phyloP scores from a whole-genome alignment of 177 flowering plant species.

The Telopea speciosissima region DNA sequence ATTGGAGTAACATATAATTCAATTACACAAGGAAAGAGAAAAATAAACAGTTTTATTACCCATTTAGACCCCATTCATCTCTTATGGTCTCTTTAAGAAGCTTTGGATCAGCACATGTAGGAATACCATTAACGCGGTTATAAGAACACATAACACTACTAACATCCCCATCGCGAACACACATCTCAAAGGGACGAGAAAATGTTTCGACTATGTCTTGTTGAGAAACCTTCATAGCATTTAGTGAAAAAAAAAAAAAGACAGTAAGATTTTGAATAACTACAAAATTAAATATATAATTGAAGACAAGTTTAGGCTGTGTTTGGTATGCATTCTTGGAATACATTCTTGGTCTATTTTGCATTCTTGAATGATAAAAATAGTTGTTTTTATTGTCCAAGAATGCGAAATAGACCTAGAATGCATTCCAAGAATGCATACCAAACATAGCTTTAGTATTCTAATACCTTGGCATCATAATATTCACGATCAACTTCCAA shows the following conservation, averaged over 20 bases:
- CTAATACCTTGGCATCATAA: slow-evolving; percentile 39
- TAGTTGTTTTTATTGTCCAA: no score
- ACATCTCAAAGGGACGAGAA: slow-evolving; percentile 52
- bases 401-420: no score
- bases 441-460: no score
- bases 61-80: slow-evolving; percentile 61
- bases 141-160: slow-evolving; percentile 83
- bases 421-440: no score
- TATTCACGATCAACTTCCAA: slow-evolving; percentile 20
- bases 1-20: background rate
- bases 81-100: slow-evolving; percentile 58
- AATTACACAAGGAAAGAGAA: background rate
- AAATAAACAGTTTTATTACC: slow-evolving; percentile 24
- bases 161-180: slow-evolving; percentile 65
- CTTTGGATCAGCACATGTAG: slow-evolving; percentile 65
- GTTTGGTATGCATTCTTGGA: no score
- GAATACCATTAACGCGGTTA: slow-evolving; percentile 70
- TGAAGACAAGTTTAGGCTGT: background rate
- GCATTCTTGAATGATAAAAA: no score
- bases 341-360: no score
- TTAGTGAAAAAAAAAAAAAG: no score
- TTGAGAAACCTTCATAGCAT: slow-evolving; percentile 41
- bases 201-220: slow-evolving; percentile 72
- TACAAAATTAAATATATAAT: background rate
- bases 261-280: background rate